A percentile compares a stretch with the other conserved stretches of the same genome.
These are phyloP conservation scores for Tolypocladium inflatum DNA, from an alignment of 2,329 filamentous ascomycete genomes.

Conservation along the genomic window DNA sequence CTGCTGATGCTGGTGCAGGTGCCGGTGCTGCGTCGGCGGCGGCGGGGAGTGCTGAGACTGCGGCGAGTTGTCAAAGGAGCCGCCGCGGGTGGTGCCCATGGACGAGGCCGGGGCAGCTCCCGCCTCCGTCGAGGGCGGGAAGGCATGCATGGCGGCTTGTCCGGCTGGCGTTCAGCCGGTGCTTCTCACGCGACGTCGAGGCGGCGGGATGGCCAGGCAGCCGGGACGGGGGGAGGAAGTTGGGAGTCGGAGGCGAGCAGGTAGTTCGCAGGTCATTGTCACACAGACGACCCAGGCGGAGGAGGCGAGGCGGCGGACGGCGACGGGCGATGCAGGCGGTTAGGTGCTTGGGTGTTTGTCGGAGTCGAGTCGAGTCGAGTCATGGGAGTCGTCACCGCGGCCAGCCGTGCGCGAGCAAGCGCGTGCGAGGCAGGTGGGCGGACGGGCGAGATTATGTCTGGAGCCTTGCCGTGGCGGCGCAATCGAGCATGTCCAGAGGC, in stretches of 20 bases:
- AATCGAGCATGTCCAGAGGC: neutral
- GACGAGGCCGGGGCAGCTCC: neutral
- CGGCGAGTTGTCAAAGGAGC: conserved; percentile 4
- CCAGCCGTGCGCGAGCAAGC: neutral
- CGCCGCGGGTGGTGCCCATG: conserved; percentile 1
- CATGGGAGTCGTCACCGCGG: neutral
- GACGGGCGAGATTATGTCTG: neutral
- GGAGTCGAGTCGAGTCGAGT: neutral
- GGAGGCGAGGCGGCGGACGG: neutral
- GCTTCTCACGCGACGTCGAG: neutral
- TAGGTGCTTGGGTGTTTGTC: neutral
- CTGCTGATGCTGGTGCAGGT: neutral
- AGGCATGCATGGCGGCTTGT: conserved; percentile 6
- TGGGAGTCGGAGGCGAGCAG: neutral
- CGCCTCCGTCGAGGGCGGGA: conserved; percentile 2
- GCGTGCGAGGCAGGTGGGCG: neutral
- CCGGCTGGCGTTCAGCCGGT: neutral
- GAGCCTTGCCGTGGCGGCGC: neutral
- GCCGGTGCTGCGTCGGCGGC: neutral
- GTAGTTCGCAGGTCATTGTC: conserved; percentile 4
- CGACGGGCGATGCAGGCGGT: neutral
- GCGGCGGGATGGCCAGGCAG: neutral
- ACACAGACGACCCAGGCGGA: neutral
- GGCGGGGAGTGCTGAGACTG: neutral
- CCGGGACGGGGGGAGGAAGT: neutral